Evolutionary conservation across 139 green algal genomes (phyloP).

Genomic region (Chlorokybus atmophyticus): DNA sequence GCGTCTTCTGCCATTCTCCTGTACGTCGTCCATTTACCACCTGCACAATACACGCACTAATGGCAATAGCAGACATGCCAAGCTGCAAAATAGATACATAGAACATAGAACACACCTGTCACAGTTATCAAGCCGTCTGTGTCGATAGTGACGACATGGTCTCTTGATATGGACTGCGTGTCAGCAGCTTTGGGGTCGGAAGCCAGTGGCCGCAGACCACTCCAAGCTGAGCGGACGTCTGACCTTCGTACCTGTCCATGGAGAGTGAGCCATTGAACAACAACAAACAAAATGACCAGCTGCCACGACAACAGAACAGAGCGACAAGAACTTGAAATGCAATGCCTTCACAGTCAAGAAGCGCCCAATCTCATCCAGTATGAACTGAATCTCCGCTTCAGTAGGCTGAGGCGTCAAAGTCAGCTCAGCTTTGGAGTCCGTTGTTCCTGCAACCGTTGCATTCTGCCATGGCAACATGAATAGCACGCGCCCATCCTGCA

Average conservation of each 20-base stretch:
- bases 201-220: constrained; percentile 80
- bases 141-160: constrained; percentile 51
- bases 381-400: constrained; percentile 84
- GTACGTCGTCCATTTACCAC: constrained; percentile 98
- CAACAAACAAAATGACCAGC: too few relatives aligned
- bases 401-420: constrained; percentile 49
- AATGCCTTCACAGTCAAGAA: constrained; percentile 70
- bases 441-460: constrained; percentile 85
- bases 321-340: too few relatives aligned
- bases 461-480: constrained; percentile 81
- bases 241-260: constrained; percentile 34
- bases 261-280: constrained; percentile 6
- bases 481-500: constrained; percentile 79
- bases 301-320: too few relatives aligned
- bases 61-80: too few relatives aligned
- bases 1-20: constrained; percentile 73
- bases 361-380: constrained; percentile 73
- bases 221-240: constrained; percentile 86
- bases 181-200: constrained; percentile 46
- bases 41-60: too few relatives aligned
- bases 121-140: constrained; percentile 84
- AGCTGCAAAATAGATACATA: too few relatives aligned
- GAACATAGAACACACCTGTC: too few relatives aligned
- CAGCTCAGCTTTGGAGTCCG: constrained; percentile 48
- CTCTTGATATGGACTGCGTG: constrained; percentile 29